Percentiles rank a stretch among this genome's conserved stretches.
phyloP scores from a whole-genome alignment of 257 asterid genomes.

The Solanum chiquidenum region DNA sequence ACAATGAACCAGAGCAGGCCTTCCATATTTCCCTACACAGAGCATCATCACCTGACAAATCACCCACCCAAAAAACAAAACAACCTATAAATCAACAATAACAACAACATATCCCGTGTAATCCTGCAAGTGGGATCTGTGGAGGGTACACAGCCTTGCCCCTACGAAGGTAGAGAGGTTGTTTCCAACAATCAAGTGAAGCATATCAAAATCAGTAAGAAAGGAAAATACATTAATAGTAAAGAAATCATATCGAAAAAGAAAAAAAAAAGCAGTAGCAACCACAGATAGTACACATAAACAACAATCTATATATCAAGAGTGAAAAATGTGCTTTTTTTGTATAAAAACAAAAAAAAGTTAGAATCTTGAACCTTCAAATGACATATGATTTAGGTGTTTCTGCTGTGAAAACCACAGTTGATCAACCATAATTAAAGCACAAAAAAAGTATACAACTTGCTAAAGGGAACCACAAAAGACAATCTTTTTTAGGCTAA shows the following conservation, averaged over 20 bases:
- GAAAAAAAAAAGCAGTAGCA: background rate
- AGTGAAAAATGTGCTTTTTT: background rate
- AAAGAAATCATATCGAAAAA: background rate
- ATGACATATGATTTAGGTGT: background rate
- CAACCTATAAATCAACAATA: background rate
- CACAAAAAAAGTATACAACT: background rate
- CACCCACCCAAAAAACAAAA: background rate
- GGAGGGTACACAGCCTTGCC: background rate
- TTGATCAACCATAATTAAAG: background rate
- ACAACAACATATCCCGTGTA: background rate
- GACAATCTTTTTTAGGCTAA: background rate
- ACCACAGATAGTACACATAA: background rate
- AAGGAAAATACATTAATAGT: background rate
- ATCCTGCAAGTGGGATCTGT: background rate
- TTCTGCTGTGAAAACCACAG: background rate
- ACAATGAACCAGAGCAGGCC: conserved; percentile 68
- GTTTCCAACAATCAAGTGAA: background rate
- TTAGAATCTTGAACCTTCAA: background rate
- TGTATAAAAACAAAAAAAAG: background rate
- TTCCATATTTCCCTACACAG: conserved; percentile 47
- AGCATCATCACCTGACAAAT: conserved; percentile 18
- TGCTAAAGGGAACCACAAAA: background rate
- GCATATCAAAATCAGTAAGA: background rate
- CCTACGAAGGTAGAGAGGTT: background rate
- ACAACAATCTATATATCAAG: background rate